Evolutionary conservation across 2,329 filamentous ascomycete genomes (phyloP), one percentile per base, ranked within the genome.

Genomic region (Talaromyces verruculosus): DNA sequence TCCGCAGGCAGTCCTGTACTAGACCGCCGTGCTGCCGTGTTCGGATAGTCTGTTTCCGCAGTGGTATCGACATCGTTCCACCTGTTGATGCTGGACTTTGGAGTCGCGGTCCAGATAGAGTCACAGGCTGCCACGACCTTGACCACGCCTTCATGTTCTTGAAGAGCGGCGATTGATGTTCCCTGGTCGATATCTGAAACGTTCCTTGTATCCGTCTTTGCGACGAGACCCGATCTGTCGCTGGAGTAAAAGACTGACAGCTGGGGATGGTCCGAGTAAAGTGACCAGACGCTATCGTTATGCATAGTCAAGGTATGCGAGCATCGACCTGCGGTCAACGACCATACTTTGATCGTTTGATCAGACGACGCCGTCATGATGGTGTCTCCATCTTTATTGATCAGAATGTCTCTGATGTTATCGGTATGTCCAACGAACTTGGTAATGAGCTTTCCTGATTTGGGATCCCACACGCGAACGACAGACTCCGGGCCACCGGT

Each of bases 291-390:
- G 75, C 93, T 97, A 75, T 97, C 93, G 75, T 96, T 96, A 80
- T 99, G 95, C 95, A 99, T 99, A 64, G 93, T 97, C 72, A 99
- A 86, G 0, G 95, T 99, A 79, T 97, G 92, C 90, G 98, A 94
- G 83, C 95, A 99, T 71, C 95, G 87, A 64, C 95, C 95, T 25
- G 93, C 94, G 11, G 91, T 95, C 71, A 98, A 89, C 70, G 93
- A 97, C 95, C 95, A 99, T 66, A 98, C 88, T 81, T 99, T 99
- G 81, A 99, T 90, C 0, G 95, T 98, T 79, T 96, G 93, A 77
- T 99, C 95, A 1, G 94, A 94, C 71, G 93, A 97, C 15, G 92
- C 93, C 0, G 94, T 97, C 84, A 99, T 87, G 71, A 99, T 91
- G 47, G 89, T 96, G 75, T 97, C 93, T 45, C 92, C 93, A 67